Percentiles rank a stretch among this genome's conserved stretches.
Conservation (phyloP, 495 filamentous ascomycete genomes). For the Penicillium longicatenatum region DNA sequence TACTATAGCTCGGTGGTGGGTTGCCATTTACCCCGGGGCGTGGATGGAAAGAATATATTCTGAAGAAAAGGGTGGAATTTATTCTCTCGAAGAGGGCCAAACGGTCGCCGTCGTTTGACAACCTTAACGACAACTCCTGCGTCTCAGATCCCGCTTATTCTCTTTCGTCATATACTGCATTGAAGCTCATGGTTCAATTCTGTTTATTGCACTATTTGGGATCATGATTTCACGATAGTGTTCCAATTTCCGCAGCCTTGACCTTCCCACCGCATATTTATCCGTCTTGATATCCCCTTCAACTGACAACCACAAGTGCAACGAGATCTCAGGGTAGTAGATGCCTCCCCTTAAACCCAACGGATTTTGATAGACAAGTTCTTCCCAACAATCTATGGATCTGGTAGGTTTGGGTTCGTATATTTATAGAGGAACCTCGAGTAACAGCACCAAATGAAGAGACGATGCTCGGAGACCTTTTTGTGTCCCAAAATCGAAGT, state of each 20-base stretch:
- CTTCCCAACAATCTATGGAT: conserved; percentile 23
- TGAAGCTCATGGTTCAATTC: background rate
- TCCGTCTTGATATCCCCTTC: conserved; percentile 1
- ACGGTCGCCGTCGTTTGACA: too few relatives aligned
- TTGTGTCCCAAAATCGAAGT: conserved; percentile 10
- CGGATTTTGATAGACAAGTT: conserved; percentile 21
- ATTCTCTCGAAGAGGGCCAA: background rate
- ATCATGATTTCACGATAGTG: conserved; percentile 15
- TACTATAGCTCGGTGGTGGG: conserved; percentile 10
- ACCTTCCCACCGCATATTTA: conserved; percentile 14
- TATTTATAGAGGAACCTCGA: background rate
- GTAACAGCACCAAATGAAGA: background rate
- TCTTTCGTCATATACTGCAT: background rate
- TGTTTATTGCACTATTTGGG: conserved; percentile 10
- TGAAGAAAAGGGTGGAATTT: background rate
- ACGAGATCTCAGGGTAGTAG: background rate
- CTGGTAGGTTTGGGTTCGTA: conserved; percentile 21
- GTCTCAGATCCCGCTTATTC: background rate
- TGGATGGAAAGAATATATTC: conserved; percentile 1
- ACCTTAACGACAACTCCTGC: background rate
- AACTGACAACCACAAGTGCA: conserved; percentile 7
- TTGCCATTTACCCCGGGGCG: background rate
- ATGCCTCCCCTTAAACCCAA: conserved; percentile 17
- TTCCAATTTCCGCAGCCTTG: conserved; percentile 15
- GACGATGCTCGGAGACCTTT: conserved; percentile 18